Conservation (phyloP, 495 filamentous ascomycete species). For the Aspergillus mulundensis region DNA sequence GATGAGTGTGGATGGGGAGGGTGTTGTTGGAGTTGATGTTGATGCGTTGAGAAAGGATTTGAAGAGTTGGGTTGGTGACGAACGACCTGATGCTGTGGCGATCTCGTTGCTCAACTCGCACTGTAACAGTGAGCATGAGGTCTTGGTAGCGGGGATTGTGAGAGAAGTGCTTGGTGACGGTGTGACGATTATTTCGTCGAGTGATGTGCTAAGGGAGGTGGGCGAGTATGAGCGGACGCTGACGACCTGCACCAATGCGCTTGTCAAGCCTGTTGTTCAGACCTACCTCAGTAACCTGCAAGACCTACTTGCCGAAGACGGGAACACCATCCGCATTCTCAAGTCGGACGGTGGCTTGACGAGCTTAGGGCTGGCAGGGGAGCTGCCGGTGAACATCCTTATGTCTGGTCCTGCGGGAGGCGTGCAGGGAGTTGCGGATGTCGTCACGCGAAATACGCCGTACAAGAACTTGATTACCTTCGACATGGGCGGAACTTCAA, state of each 20-base stretch:
- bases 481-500: conserved; percentile 51
- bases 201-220: conserved; percentile 45
- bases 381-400: conserved; percentile 45
- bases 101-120: conserved; percentile 49
- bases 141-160: conserved; percentile 30
- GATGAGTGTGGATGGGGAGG: conserved; percentile 40
- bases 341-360: conserved; percentile 48
- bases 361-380: conserved; percentile 37
- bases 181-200: conserved; percentile 39
- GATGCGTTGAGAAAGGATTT: conserved; percentile 31
- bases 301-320: conserved; percentile 32
- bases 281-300: conserved; percentile 39
- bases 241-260: conserved; percentile 47
- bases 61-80: conserved; percentile 11
- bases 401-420: conserved; percentile 50
- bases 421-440: conserved; percentile 42
- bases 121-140: conserved; percentile 40
- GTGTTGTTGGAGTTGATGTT: conserved; percentile 36
- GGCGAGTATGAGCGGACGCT: conserved; percentile 52
- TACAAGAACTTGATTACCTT: conserved; percentile 50
- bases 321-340: conserved; percentile 43
- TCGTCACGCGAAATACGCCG: conserved; percentile 40
- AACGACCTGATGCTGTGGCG: conserved; percentile 42
- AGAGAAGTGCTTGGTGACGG: conserved; percentile 34
- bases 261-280: conserved; percentile 48